Evolutionary conservation across 345 rosid genomes (phyloP).

Genomic region (Tarenaya hassleriana): DNA sequence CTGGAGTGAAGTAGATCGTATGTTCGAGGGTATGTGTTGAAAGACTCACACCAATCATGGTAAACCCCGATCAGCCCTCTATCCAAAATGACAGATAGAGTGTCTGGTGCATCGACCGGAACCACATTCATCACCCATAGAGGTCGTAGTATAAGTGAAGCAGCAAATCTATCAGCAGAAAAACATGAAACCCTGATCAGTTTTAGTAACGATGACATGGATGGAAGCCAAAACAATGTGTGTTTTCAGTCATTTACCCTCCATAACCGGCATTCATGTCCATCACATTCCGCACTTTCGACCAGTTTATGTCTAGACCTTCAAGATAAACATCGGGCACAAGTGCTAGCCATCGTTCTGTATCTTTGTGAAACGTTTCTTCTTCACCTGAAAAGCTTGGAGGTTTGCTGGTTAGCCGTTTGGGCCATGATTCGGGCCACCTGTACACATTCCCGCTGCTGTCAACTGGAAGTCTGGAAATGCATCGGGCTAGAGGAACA

Average conservation of each 20-base stretch:
- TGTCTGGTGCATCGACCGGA: slow-evolving; percentile 53
- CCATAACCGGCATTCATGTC: slow-evolving; percentile 96
- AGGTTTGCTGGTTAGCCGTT: slow-evolving; percentile 58
- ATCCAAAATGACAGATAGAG: slow-evolving; percentile 56
- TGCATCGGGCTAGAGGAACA: slow-evolving; percentile 52
- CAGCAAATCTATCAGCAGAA: slow-evolving; percentile 55
- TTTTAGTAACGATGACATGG: background rate
- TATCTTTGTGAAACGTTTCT: slow-evolving; percentile 44
- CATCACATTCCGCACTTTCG: slow-evolving; percentile 62
- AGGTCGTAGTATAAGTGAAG: slow-evolving; percentile 60
- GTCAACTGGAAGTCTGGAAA: slow-evolving; percentile 59
- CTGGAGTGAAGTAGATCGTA: slow-evolving; percentile 79
- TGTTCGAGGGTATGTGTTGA: slow-evolving; percentile 82
- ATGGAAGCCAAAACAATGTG: background rate
- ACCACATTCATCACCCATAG: slow-evolving; percentile 94
- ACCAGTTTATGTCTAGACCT: slow-evolving; percentile 60
- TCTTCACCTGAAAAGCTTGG: slow-evolving; percentile 39
- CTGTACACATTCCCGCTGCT: slow-evolving; percentile 25
- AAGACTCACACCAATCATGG: slow-evolving; percentile 91
- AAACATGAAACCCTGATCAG: background rate
- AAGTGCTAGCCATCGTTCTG: slow-evolving; percentile 59
- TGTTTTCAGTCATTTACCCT: slow-evolving; percentile 47
- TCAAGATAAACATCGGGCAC: slow-evolving; percentile 61
- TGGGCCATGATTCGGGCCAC: slow-evolving; percentile 85
- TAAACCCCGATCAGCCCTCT: slow-evolving; percentile 83